Evolutionary conservation across 2,329 filamentous ascomycete species (phyloP), one percentile per base, ranked within the genome.

Genomic region (Cladophialophora psammophila): DNA sequence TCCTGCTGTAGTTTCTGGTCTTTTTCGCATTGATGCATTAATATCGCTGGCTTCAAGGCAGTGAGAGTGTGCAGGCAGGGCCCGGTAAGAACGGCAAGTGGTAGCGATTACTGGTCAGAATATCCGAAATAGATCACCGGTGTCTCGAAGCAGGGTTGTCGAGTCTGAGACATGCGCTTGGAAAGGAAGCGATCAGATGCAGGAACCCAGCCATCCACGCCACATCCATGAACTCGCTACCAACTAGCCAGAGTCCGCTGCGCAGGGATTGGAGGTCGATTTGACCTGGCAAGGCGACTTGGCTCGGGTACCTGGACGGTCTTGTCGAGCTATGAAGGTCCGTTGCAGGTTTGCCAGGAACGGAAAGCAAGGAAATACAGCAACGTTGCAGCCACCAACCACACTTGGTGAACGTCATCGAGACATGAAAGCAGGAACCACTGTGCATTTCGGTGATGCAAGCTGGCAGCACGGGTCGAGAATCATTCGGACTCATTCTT

Each of bases 121-220:
- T 42, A 56, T 34, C 56, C 63, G 66, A 62, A 60, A 68, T 65
- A 35, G 58, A 63, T 68, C 63, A 60, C 55, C 63, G 34, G 12
- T 59, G 59, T 60, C 60, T 66, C 57, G 56, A 64, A 64, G 59
- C 67, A 66, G 67, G 64, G 59, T 59, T 64, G 40, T 64, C 60
- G 57, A 64, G 57, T 66, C 63, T 62, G 60, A 69, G 67, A 69
- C 67, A 69, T 69, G 63, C 60, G 67, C 60, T 62, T 20, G 53
- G 60, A 66, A 62, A 55, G 64, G 63, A 64, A 57, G 61, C 57
- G 64, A 69, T 69, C 67, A 55, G 50, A 66, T 64, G 64, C 67
- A 69, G 60, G 64, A 63, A 61, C 63, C 53, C 53, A 45, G 40
- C 42, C 45, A 45, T 35, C 48, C 40, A 54, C 52, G 48, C 59